Percentiles rank a stretch among this genome's conserved stretches.
Evolutionary conservation across 441 rosid genomes (phyloP).

Genomic region (Raphanus hybrid): DNA sequence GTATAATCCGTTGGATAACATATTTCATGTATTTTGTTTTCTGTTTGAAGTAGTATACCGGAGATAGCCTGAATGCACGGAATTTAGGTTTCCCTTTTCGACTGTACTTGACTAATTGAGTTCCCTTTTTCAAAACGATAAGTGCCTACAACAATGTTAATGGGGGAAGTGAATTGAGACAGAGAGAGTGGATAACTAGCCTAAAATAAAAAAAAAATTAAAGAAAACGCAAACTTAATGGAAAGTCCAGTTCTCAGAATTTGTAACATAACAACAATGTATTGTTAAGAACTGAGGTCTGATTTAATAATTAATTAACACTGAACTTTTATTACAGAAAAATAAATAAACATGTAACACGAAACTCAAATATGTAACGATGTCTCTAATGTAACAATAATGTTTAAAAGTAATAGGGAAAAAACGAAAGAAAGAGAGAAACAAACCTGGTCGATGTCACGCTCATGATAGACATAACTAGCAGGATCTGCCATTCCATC

Average conservation of each 20-base stretch:
- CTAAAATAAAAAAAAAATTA: not conserved
- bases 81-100: slow-evolving; percentile 93
- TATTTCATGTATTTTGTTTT: not conserved
- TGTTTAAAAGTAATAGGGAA: too few relatives aligned
- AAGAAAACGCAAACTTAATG: not conserved
- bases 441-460: slow-evolving; percentile 86
- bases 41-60: slow-evolving; percentile 54
- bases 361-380: not conserved
- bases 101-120: slow-evolving; percentile 88
- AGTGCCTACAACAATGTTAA: slow-evolving; percentile 55
- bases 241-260: not conserved
- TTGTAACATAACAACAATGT: not conserved
- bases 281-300: not conserved
- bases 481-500: slow-evolving; percentile 99
- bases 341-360: not conserved
- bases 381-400: too few relatives aligned
- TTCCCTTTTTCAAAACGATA: slow-evolving; percentile 76
- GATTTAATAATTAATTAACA: not conserved
- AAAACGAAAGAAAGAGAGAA: not conserved
- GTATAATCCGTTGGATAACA: not conserved
- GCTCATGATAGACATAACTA: slow-evolving; percentile 72
- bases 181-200: not conserved
- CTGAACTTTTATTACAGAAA: not conserved
- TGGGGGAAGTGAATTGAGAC: not conserved
- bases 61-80: slow-evolving; percentile 87